phyloP scores from a whole-genome alignment of 768 basidiomycete species.

The Lentinus brumalis region DNA sequence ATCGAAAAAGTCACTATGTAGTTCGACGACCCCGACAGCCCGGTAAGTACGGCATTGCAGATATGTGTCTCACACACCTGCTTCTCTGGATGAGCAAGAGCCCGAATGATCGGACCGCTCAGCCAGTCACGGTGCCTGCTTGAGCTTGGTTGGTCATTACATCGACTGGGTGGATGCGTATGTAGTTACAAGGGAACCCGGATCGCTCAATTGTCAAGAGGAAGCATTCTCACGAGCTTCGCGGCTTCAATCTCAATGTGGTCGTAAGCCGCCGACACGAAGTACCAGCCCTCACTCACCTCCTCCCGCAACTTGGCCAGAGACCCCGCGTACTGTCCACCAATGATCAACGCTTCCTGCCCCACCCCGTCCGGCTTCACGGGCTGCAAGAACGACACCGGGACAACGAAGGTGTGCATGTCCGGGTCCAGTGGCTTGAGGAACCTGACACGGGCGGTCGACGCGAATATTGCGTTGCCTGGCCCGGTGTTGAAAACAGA shows the following conservation, averaged over 20 bases:
- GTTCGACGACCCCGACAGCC: too few species aligned
- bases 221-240: background rate
- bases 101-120: too few species aligned
- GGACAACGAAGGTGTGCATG: conserved; percentile 8
- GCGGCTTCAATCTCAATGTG: conserved; percentile 12
- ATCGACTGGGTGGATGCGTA: too few species aligned
- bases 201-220: background rate
- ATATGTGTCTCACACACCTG: too few species aligned
- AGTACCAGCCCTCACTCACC: conserved; percentile 17
- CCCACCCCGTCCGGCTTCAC: conserved; percentile 8
- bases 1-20: too few species aligned
- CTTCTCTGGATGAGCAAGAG: too few species aligned
- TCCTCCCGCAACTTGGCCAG: conserved; percentile 17
- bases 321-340: conserved; percentile 11
- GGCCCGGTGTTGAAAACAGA: conserved; percentile 19
- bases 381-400: conserved; percentile 10
- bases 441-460: conserved; percentile 15
- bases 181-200: too few species aligned
- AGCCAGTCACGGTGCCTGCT: too few species aligned
- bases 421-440: conserved; percentile 4
- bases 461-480: conserved; percentile 7
- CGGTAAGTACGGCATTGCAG: too few species aligned
- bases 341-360: conserved; percentile 15
- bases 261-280: conserved; percentile 16
- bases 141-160: too few species aligned